phyloP scores from a whole-genome alignment of 805 yeast species.

The Cyberlindnera bimundalis region DNA sequence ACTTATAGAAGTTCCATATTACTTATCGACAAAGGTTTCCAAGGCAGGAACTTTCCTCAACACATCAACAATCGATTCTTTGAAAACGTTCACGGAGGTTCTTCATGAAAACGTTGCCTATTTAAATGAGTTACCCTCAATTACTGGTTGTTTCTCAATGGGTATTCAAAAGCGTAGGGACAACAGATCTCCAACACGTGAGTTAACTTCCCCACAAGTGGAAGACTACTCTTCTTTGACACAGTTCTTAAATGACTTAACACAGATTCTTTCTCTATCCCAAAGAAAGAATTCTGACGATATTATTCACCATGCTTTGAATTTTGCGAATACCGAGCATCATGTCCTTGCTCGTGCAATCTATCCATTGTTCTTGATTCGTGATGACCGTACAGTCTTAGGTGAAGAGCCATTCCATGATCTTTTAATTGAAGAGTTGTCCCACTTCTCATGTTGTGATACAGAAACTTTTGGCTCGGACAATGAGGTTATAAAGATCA shows the following conservation, averaged over 20 bases:
- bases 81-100: conserved; percentile 7
- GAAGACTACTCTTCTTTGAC: conserved; percentile 28
- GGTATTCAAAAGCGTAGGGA: conserved; percentile 46
- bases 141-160: conserved; percentile 41
- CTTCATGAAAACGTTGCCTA: conserved; percentile 19
- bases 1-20: conserved; percentile 22
- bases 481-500: conserved; percentile 21
- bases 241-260: conserved; percentile 37
- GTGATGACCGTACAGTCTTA: conserved; percentile 58
- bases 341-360: conserved; percentile 56
- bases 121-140: conserved; percentile 22
- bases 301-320: conserved; percentile 30
- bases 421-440: conserved; percentile 40
- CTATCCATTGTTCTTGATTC: conserved; percentile 55
- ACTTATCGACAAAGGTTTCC: conserved; percentile 17
- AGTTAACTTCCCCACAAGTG: conserved; percentile 30
- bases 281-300: conserved; percentile 31
- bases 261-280: conserved; percentile 32
- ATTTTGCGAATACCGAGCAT: conserved; percentile 33
- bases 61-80: conserved; percentile 15
- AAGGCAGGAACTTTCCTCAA: conserved; percentile 12
- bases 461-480: conserved; percentile 30
- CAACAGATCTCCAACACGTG: conserved; percentile 45
- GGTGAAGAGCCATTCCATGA: conserved; percentile 44
- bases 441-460: conserved; percentile 39